Evolutionary conservation across 2,329 filamentous ascomycete genomes (phyloP), one percentile per base, ranked within the genome.

Genomic region (Elsinoe fawcettii): DNA sequence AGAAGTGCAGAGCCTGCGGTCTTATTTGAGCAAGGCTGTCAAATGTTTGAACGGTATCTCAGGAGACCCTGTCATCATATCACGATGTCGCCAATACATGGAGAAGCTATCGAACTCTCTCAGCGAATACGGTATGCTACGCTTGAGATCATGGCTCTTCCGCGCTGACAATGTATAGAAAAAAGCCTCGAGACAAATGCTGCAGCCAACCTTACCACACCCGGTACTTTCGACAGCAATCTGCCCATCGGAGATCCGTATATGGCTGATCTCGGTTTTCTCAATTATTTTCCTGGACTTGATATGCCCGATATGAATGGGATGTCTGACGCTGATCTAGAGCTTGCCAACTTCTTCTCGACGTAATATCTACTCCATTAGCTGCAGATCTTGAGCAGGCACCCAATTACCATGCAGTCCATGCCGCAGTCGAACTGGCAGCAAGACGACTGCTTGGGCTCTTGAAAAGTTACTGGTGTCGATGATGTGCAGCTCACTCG

Each of bases 401-500:
- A 46, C 41, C 41, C 41, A 46, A 25, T 51, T 34, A 11, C 25
- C 46, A 51, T 51, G 46, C 6, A 51, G 46, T 32, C 41, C 41
- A 51, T 51, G 46, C n/a, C 46, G 16, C 14, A 51, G 14, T 18
- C 46, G 46, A 7, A 51, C 7, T 16, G 74, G 74, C 46, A 77
- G 51, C 61, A 74, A 66, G 1, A 73, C 63, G 2, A 73, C 64
- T 1, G 74, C 74, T 0, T 73, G 41, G 5, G 74, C 71, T 9
- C 69, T 67, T 2, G 62, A 63, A n/a, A 75, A 65, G 12, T 73
- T 63, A 56, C 57, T 63, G 5, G 74, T 74, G 56, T 76, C 73
- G 54, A 77, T 66, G 4, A 77, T 68, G 5, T 73, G 60, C 5
- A 74, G 64, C 37, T 74, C 71, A 22, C 46, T 32, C n/a, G 27